Evolutionary conservation across 2,329 filamentous ascomycete genomes (phyloP).

Genomic region (Aspergillus clavatus): DNA sequence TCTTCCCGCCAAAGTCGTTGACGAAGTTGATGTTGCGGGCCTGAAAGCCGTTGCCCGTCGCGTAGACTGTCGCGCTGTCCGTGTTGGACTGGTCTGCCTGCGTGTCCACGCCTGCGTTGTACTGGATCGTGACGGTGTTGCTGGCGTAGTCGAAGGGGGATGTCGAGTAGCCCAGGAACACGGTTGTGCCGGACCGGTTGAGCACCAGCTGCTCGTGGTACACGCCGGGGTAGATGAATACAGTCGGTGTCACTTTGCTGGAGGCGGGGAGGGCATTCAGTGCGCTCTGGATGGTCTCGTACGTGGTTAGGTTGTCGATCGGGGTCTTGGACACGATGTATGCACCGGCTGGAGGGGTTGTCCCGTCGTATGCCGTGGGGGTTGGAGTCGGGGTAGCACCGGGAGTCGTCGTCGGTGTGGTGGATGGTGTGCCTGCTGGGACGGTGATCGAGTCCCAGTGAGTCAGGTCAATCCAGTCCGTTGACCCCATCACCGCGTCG

Average conservation of each 20-base stretch:
- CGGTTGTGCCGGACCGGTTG: constrained; percentile 36
- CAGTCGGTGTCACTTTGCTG: constrained; percentile 30
- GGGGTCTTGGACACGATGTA: constrained; percentile 37
- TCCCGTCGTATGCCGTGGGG: constrained; percentile 8
- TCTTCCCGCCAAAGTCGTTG: constrained; percentile 35
- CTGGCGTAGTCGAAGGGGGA: constrained; percentile 34
- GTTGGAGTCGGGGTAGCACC: constrained; percentile 21
- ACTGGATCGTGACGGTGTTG: constrained; percentile 35
- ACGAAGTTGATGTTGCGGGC: constrained; percentile 40
- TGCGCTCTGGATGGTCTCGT: constrained; percentile 35
- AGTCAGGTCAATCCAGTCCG: constrained; percentile 38
- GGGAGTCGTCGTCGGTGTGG: constrained; percentile 23
- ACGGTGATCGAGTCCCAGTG: constrained; percentile 37
- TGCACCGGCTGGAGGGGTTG: constrained; percentile 31
- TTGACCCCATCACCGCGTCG: constrained; percentile 32
- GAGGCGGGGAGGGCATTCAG: constrained; percentile 33
- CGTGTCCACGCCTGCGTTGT: constrained; percentile 35
- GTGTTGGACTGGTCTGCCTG: constrained; percentile 34
- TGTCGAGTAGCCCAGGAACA: constrained; percentile 38
- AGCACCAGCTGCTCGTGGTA: constrained; percentile 39
- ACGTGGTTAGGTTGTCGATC: constrained; percentile 33
- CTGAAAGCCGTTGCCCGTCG: constrained; percentile 38
- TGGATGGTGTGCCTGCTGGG: constrained; percentile 20
- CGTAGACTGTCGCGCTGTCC: constrained; percentile 39
- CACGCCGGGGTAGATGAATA: constrained; percentile 40